Evolutionary conservation across 2,329 filamentous ascomycete species (phyloP).

Genomic region (Fusarium scirpi): DNA sequence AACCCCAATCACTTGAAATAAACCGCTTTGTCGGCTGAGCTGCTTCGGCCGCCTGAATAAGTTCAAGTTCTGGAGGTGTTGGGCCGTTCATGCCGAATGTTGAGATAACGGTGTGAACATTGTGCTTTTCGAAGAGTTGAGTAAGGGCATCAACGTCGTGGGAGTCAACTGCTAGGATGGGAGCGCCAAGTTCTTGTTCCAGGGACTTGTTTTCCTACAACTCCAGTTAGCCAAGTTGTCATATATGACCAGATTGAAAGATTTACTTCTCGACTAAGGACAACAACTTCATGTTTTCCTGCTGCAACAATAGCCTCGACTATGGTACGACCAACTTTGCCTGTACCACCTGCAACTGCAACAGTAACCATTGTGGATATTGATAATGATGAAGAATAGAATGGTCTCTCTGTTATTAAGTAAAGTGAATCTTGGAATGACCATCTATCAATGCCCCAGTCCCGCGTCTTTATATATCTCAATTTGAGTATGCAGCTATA

Average conservation of each 20-base stretch:
- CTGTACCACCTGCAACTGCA: slow-evolving; percentile 20
- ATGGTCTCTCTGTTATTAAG: accelerated
- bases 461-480: background rate
- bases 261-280: slow-evolving; percentile 3
- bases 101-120: slow-evolving; percentile 8
- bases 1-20: slow-evolving; percentile 13
- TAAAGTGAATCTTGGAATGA: accelerated
- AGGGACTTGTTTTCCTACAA: background rate
- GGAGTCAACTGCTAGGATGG: background rate
- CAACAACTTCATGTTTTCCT: slow-evolving; percentile 5
- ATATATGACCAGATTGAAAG: accelerated
- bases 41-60: slow-evolving; percentile 5
- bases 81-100: slow-evolving; percentile 4
- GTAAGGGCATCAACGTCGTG: background rate
- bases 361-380: slow-evolving; percentile 4
- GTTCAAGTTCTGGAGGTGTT: background rate
- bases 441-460: accelerated
- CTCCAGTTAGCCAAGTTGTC: accelerated
- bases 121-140: slow-evolving; percentile 14
- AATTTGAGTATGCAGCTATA: background rate
- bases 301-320: slow-evolving; percentile 2
- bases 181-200: background rate
- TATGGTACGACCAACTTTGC: slow-evolving; percentile 8
- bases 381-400: background rate
- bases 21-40: background rate